phyloP scores from a whole-genome alignment of 108 stramenopile genomes.

The Fistulifera solaris region DNA sequence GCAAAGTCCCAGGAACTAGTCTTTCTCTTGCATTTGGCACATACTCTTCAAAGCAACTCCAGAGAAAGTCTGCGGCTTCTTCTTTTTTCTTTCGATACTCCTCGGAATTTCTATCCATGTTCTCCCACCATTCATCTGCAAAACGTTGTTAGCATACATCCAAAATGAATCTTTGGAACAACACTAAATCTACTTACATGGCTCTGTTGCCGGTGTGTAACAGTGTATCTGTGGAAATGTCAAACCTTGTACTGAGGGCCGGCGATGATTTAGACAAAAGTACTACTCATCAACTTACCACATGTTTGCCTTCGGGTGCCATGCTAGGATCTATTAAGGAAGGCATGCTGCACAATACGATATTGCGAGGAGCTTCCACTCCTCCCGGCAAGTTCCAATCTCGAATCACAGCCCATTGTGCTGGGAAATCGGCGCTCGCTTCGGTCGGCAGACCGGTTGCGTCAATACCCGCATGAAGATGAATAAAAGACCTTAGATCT shows the following conservation, averaged over 20 bases:
- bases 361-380: conserved; percentile 80
- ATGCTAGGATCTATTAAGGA: conserved; percentile 75
- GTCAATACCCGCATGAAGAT: conserved; percentile 89
- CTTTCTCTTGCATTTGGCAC: conserved; percentile 77
- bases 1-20: conserved; percentile 53
- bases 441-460: conserved; percentile 62
- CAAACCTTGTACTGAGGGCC: no score
- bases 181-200: no score
- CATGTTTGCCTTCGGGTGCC: conserved; percentile 87
- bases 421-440: conserved; percentile 75
- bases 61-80: conserved; percentile 81
- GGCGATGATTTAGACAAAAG: no score
- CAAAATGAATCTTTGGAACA: no score
- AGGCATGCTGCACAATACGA: conserved; percentile 76
- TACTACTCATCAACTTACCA: conserved; percentile 88
- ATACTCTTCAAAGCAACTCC: conserved; percentile 85
- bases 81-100: conserved; percentile 79
- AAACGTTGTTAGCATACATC: no score
- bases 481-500: conserved; percentile 79
- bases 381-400: conserved; percentile 86
- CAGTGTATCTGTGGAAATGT: no score
- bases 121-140: conserved; percentile 85
- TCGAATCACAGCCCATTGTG: conserved; percentile 89
- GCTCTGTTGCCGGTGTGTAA: conserved; percentile 87
- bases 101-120: conserved; percentile 65